Conservation (phyloP, 352 stramenopile genomes). For the Phytophthora pistaciae region DNA sequence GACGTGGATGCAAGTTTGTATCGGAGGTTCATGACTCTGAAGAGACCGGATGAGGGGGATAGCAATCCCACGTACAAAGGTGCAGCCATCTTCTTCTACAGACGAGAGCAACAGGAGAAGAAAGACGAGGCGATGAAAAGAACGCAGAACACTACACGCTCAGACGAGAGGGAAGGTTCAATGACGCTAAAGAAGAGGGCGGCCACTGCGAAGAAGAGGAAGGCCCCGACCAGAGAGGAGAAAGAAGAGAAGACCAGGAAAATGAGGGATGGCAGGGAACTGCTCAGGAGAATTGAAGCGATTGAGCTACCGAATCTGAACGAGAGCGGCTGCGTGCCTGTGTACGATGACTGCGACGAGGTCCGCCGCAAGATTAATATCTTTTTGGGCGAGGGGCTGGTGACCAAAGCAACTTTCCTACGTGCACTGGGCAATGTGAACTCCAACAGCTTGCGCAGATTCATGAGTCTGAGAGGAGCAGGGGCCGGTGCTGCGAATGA, state of each 20-base stretch:
- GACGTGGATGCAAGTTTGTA: conserved; percentile 50
- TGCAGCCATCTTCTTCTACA: conserved; percentile 49
- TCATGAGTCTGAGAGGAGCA: background rate
- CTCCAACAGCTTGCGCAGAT: conserved; percentile 1
- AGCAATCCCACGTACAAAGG: conserved; percentile 44
- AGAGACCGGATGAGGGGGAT: conserved; percentile 27
- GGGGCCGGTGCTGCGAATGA: background rate
- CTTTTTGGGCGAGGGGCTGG: background rate
- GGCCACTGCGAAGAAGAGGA: background rate
- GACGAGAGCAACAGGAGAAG: conserved; percentile 21
- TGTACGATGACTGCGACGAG: conserved; percentile 3
- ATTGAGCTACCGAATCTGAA: background rate
- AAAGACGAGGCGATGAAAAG: conserved; percentile 19
- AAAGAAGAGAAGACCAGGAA: background rate
- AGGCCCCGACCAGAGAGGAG: background rate
- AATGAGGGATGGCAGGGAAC: background rate
- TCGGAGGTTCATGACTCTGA: conserved; percentile 54
- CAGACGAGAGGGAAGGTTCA: background rate
- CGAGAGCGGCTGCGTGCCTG: background rate
- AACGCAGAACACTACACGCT: too few relatives aligned
- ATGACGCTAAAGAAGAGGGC: background rate
- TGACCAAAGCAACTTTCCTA: background rate
- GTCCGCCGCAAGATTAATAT: background rate
- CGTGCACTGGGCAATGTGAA: conserved; percentile 1
- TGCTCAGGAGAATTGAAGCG: conserved; percentile 1